A percentile compares a stretch with the other conserved stretches of the same genome.
Evolutionary conservation across 1,284 basidiomycete species (phyloP).

Genomic region (Apiotrichum laibachii): DNA sequence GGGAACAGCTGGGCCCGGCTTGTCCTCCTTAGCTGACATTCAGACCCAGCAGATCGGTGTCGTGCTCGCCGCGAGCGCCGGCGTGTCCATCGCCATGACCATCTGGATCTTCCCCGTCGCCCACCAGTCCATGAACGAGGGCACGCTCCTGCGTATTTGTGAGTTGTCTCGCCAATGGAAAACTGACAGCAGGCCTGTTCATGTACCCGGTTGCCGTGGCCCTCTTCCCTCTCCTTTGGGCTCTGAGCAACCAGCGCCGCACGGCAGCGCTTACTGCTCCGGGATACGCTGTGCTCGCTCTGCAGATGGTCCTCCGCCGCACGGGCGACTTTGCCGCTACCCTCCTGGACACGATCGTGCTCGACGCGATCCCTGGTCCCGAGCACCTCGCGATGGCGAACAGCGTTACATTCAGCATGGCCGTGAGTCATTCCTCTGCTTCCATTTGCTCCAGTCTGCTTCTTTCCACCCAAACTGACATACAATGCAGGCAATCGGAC

Average conservation of each 20-base stretch:
- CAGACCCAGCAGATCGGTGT: conserved; percentile 39
- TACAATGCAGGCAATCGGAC: conserved; percentile 27
- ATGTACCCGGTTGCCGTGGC: conserved; percentile 31
- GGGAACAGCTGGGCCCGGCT: neutral
- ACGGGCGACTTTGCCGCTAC: conserved; percentile 39
- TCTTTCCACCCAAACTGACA: too few species aligned
- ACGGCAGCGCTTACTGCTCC: conserved; percentile 6
- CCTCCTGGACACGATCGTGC: conserved; percentile 37
- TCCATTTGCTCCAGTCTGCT: too few species aligned
- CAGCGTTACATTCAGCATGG: conserved; percentile 39
- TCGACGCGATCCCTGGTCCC: conserved; percentile 39
- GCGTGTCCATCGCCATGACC: conserved; percentile 40
- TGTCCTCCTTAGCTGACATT: neutral
- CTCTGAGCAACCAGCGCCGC: conserved; percentile 15
- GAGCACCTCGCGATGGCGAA: conserved; percentile 41
- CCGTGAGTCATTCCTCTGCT: conserved; percentile 26
- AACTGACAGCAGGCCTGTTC: conserved; percentile 25
- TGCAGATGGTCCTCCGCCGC: conserved; percentile 38
- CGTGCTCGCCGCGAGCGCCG: conserved; percentile 34
- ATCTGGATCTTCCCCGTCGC: conserved; percentile 36
- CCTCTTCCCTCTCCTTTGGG: conserved; percentile 40
- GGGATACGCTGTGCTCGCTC: conserved; percentile 21
- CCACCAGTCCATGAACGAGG: conserved; percentile 29
- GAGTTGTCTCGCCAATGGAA: too few species aligned
- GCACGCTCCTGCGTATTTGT: conserved; percentile 24